Conservation (phyloP, 345 rosid genomes). For the Reutealis trisperma region DNA sequence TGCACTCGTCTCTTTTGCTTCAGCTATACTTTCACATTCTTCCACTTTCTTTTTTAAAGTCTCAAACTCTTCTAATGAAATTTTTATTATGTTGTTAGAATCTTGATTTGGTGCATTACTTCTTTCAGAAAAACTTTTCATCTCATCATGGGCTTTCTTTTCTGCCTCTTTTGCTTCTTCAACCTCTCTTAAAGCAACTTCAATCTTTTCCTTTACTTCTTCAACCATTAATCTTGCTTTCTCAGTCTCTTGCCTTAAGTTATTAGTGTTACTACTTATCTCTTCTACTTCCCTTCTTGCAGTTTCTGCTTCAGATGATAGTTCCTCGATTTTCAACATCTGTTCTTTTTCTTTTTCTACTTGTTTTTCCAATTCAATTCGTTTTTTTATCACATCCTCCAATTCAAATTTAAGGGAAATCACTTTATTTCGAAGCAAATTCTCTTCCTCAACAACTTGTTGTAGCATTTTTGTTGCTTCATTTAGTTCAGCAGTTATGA, state of each 20-base stretch:
- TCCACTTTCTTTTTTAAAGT: constrained; percentile 49
- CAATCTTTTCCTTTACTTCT: constrained; percentile 52
- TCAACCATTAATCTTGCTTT: constrained; percentile 32
- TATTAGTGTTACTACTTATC: constrained; percentile 40
- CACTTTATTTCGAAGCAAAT: constrained; percentile 47
- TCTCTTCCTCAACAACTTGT: constrained; percentile 62
- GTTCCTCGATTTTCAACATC: constrained; percentile 26
- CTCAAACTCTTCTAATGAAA: constrained; percentile 57
- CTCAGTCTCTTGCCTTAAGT: constrained; percentile 51
- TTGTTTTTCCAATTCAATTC: constrained; percentile 30
- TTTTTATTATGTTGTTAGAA: constrained; percentile 40
- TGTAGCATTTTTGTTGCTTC: constrained; percentile 71
- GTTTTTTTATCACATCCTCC: constrained; percentile 52
- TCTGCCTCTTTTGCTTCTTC: constrained; percentile 64
- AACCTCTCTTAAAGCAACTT: constrained; percentile 40
- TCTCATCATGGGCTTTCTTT: constrained; percentile 46
- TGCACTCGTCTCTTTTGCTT: constrained; percentile 48
- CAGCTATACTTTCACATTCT: constrained; percentile 47
- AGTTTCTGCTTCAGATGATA: constrained; percentile 48
- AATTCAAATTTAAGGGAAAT: constrained; percentile 48
- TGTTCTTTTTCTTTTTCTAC: constrained; percentile 32
- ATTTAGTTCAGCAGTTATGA: constrained; percentile 59
- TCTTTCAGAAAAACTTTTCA: constrained; percentile 47
- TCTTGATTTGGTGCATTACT: constrained; percentile 16
- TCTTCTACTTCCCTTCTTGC: constrained; percentile 57